These are phyloP conservation scores for Sarcomyxa edulis DNA, from an alignment of 768 basidiomycete species.

Conservation along the genomic window DNA sequence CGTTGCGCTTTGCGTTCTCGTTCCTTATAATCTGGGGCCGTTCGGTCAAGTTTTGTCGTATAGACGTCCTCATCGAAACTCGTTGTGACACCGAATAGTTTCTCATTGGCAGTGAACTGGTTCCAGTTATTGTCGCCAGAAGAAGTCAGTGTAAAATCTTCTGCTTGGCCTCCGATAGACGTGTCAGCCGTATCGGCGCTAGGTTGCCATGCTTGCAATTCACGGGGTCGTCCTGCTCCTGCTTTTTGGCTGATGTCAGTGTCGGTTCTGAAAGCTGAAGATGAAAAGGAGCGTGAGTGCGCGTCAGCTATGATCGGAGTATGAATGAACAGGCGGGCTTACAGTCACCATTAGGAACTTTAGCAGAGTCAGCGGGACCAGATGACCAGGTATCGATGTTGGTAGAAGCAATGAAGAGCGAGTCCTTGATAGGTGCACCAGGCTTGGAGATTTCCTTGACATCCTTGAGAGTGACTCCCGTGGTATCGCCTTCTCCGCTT, in stretches of 20 bases:
- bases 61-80: conserved; percentile 92
- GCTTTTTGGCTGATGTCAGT: conserved; percentile 67
- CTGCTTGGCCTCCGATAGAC: conserved; percentile 30
- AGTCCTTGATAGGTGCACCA: conserved; percentile 66
- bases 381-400: conserved; percentile 74
- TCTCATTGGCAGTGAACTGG: conserved; percentile 91
- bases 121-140: conserved; percentile 75
- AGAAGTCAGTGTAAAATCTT: conserved; percentile 69
- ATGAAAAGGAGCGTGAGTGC: not conserved
- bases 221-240: conserved; percentile 55
- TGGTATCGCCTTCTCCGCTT: conserved; percentile 56
- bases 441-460: conserved; percentile 67
- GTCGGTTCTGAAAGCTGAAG: conserved; percentile 76
- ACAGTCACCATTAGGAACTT: conserved; percentile 69
- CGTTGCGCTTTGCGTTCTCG: conserved; percentile 81
- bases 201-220: conserved; percentile 76
- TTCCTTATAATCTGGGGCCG: conserved; percentile 81
- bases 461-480: conserved; percentile 72
- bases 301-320: not conserved
- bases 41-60: conserved; percentile 89
- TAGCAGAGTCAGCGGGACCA: conserved; percentile 62
- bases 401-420: conserved; percentile 61
- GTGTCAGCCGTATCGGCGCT: conserved; percentile 26
- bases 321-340: conserved; percentile 22
- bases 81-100: conserved; percentile 87